phyloP scores from a whole-genome alignment of 2,329 filamentous ascomycete species.

The Paracorniculantispora psalliotae region DNA sequence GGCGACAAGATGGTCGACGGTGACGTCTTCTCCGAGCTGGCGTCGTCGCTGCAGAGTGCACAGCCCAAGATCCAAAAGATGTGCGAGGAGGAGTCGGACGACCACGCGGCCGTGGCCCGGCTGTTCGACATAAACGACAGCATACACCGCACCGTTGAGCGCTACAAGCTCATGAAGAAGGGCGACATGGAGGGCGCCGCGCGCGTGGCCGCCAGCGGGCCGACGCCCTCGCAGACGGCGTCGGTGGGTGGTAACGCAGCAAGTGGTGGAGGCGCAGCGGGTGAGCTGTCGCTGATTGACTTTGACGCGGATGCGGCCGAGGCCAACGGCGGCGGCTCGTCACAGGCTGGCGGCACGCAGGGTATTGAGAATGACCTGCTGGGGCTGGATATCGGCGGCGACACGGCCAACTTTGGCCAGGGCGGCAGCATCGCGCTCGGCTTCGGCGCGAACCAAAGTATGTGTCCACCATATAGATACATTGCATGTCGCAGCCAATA shows the following conservation, averaged over 20 bases:
- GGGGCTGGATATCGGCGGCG: constrained; percentile 74
- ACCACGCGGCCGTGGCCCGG: constrained; percentile 91
- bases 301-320: constrained; percentile 65
- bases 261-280: constrained; percentile 32
- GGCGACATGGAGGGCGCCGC: constrained; percentile 81
- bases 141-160: constrained; percentile 92
- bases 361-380: constrained; percentile 84
- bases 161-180: constrained; percentile 94
- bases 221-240: constrained; percentile 46
- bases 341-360: constrained; percentile 45
- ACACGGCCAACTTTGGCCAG: constrained; percentile 57
- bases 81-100: constrained; percentile 98
- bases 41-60: constrained; percentile 80
- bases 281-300: constrained; percentile 90
- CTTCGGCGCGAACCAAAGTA: constrained; percentile 64
- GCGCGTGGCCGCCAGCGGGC: constrained; percentile 76
- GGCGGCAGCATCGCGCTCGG: constrained; percentile 81
- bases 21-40: constrained; percentile 76
- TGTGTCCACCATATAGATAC: constrained; percentile 25
- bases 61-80: constrained; percentile 99
- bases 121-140: constrained; percentile 97
- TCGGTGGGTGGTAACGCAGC: constrained; percentile 37
- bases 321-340: constrained; percentile 40
- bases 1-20: constrained; percentile 72
- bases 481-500: constrained; percentile 3